Conservation (phyloP, 1,139 yeast genomes). For the Saccharomyces hybrid region DNA sequence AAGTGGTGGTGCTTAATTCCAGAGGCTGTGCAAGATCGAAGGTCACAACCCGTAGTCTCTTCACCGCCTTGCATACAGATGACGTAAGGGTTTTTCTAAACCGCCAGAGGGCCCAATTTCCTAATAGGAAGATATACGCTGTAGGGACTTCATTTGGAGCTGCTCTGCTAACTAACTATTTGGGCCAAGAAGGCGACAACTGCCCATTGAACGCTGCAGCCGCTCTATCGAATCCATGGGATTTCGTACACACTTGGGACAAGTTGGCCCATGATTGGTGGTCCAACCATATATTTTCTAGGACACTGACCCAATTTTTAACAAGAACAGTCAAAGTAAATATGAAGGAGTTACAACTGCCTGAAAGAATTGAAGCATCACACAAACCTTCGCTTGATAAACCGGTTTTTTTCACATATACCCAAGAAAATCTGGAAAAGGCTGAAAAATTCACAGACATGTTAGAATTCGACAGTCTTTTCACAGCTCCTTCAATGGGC, state of each 20-base stretch:
- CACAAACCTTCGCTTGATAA: slow-evolving; percentile 30
- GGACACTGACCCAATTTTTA: slow-evolving; percentile 57
- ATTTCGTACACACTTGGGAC: slow-evolving; percentile 49
- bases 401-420: slow-evolving; percentile 21
- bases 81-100: slow-evolving; percentile 57
- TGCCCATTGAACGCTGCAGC: slow-evolving; percentile 54
- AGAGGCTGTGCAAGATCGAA: slow-evolving; percentile 81
- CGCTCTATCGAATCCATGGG: slow-evolving; percentile 76
- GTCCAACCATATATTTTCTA: slow-evolving; percentile 54
- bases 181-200: slow-evolving; percentile 59
- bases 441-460: slow-evolving; percentile 32
- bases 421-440: slow-evolving; percentile 32
- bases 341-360: slow-evolving; percentile 39
- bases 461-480: slow-evolving; percentile 56
- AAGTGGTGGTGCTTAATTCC: slow-evolving; percentile 65
- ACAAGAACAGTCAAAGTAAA: slow-evolving; percentile 54
- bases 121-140: slow-evolving; percentile 60
- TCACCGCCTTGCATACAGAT: slow-evolving; percentile 63
- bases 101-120: slow-evolving; percentile 46
- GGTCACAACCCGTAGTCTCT: slow-evolving; percentile 62
- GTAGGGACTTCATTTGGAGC: slow-evolving; percentile 88
- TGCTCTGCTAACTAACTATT: slow-evolving; percentile 61
- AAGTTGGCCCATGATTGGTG: slow-evolving; percentile 45
- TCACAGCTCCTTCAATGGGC: slow-evolving; percentile 68
- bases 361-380: slow-evolving; percentile 15